phyloP scores from a whole-genome alignment of 2,329 filamentous ascomycete genomes.

The Dothistroma pini region DNA sequence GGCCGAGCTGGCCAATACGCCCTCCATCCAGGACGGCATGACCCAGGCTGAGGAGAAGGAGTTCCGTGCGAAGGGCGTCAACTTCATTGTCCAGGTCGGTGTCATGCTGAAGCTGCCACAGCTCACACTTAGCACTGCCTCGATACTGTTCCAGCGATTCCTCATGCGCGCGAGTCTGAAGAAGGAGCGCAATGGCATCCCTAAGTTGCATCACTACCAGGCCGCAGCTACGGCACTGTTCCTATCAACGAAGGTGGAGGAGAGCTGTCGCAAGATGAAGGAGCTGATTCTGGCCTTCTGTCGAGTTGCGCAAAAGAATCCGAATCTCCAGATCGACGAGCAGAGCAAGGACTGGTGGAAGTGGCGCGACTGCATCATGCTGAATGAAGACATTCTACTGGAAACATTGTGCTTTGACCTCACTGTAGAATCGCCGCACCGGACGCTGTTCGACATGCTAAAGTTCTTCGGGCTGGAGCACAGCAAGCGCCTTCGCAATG shows the following conservation, averaged over 20 bases:
- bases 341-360: constrained; percentile 98
- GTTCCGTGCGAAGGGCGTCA: constrained; percentile 83
- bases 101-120: constrained; percentile 90
- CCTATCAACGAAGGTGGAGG: constrained; percentile 93
- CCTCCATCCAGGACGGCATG: constrained; percentile 81
- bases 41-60: constrained; percentile 71
- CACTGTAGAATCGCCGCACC: constrained; percentile 83
- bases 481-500: constrained; percentile 77
- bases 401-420: constrained; percentile 93
- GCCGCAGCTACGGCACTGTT: constrained; percentile 90
- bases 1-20: constrained; percentile 76
- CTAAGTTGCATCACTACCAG: constrained; percentile 78
- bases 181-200: constrained; percentile 59
- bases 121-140: constrained; percentile 85
- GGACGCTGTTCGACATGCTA: constrained; percentile 76
- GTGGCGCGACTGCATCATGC: constrained; percentile 91
- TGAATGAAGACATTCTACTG: constrained; percentile 87
- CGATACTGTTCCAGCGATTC: constrained; percentile 93
- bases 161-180: constrained; percentile 87
- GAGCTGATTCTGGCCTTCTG: constrained; percentile 92
- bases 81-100: constrained; percentile 93
- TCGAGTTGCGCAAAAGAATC: constrained; percentile 91
- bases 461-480: constrained; percentile 69
- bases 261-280: constrained; percentile 93
- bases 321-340: constrained; percentile 85